Evolutionary conservation across 2,329 filamentous ascomycete genomes (phyloP).

Genomic region (Ceratocystis cacaofunesta): DNA sequence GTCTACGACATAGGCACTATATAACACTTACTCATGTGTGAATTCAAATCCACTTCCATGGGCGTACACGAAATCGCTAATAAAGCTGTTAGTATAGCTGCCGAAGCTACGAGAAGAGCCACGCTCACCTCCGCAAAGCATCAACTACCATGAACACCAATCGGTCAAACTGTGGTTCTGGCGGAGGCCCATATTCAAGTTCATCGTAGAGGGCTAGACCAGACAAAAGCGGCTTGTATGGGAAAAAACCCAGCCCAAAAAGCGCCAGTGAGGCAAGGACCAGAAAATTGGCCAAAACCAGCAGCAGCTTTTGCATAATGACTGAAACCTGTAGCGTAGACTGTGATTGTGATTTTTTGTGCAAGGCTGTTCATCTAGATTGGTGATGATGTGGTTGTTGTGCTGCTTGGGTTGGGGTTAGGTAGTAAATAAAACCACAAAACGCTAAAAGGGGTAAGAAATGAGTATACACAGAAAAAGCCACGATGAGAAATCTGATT

Average conservation of each 20-base stretch:
- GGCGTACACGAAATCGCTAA: constrained; percentile 83
- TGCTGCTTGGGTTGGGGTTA: background rate
- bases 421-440: background rate
- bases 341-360: background rate
- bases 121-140: constrained; percentile 63
- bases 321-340: background rate
- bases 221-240: constrained; percentile 85
- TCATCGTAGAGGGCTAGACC: constrained; percentile 59
- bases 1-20: background rate
- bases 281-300: constrained; percentile 49
- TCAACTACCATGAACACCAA: constrained; percentile 97
- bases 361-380: background rate
- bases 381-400: background rate
- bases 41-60: constrained; percentile 67
- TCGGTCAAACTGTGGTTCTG: constrained; percentile 65
- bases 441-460: background rate
- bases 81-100: constrained; percentile 18
- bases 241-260: constrained; percentile 90
- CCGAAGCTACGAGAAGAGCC: background rate
- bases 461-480: background rate
- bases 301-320: background rate
- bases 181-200: constrained; percentile 36
- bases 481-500: background rate
- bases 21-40: constrained; percentile 59
- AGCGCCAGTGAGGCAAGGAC: constrained; percentile 58